These are phyloP conservation scores for Starmerella geochares DNA, from an alignment of 805 yeast species.

Conservation along the genomic window DNA sequence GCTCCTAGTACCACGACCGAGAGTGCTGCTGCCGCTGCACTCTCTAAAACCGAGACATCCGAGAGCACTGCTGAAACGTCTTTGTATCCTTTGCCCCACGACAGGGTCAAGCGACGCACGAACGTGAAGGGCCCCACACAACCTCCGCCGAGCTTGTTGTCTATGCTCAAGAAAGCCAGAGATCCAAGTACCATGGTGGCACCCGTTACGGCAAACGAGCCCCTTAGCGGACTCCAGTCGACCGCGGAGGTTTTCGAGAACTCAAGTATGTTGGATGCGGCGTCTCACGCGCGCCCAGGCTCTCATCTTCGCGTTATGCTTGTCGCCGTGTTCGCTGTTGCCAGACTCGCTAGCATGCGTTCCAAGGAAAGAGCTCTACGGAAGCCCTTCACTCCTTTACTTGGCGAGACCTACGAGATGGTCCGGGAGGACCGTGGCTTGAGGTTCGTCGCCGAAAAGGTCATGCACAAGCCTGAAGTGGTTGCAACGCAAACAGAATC, in stretches of 20 bases:
- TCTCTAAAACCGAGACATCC: background rate
- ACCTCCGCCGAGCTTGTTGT: constrained; percentile 72
- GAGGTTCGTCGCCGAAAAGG: constrained; percentile 73
- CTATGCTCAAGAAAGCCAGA: constrained; percentile 75
- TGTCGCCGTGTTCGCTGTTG: constrained; percentile 74
- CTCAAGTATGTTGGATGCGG: constrained; percentile 52
- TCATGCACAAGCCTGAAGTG: constrained; percentile 74
- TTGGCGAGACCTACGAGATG: constrained; percentile 88
- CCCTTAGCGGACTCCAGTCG: constrained; percentile 69
- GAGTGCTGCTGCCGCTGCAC: background rate
- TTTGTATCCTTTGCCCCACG: constrained; percentile 58
- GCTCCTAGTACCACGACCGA: background rate
- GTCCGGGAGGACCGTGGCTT: constrained; percentile 75
- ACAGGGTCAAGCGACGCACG: constrained; percentile 42
- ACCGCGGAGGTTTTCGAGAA: constrained; percentile 76
- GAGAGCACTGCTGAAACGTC: constrained; percentile 20
- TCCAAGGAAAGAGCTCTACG: constrained; percentile 65
- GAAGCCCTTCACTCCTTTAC: constrained; percentile 88
- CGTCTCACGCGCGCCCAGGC: constrained; percentile 39
- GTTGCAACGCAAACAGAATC: constrained; percentile 74
- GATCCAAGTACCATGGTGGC: constrained; percentile 63
- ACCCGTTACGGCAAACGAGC: constrained; percentile 94
- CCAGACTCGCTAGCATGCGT: constrained; percentile 59
- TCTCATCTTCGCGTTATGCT: constrained; percentile 49
- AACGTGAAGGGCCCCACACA: constrained; percentile 47